Conservation (phyloP, 164 flowering plant genomes). For the Vitis cinerea region DNA sequence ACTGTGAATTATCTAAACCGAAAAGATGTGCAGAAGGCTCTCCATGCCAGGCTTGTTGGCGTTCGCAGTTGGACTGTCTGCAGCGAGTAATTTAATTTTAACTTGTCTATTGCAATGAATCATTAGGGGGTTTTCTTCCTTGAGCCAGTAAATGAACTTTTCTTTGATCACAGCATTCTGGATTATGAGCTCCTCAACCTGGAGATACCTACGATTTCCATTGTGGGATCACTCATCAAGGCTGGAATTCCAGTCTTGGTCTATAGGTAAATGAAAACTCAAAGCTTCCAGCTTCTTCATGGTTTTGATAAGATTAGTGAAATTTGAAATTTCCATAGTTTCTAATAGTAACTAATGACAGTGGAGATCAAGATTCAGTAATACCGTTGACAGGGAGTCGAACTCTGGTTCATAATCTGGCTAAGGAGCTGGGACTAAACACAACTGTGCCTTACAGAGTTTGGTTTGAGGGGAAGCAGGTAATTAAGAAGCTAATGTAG, state of each 20-base stretch:
- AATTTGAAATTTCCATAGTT: background rate
- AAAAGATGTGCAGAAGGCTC: constrained; percentile 76
- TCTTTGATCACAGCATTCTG: constrained; percentile 40
- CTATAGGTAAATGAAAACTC: constrained; percentile 49
- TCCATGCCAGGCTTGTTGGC: constrained; percentile 83
- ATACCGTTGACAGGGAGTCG: constrained; percentile 59
- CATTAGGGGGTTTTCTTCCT: background rate
- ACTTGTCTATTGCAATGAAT: too few relatives aligned
- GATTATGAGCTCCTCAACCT: constrained; percentile 74
- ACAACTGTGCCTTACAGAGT: constrained; percentile 47
- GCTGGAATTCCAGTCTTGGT: constrained; percentile 75
- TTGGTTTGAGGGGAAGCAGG: constrained; percentile 55
- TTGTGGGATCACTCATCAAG: constrained; percentile 59
- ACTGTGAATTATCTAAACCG: constrained; percentile 74
- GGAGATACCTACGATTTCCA: constrained; percentile 75
- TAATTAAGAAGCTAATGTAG: constrained; percentile 1
- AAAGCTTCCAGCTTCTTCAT: background rate
- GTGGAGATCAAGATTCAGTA: constrained; percentile 68
- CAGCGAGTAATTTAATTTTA: constrained; percentile 61
- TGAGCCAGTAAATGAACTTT: too few relatives aligned
- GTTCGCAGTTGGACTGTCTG: constrained; percentile 73
- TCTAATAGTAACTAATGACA: constrained; percentile 13
- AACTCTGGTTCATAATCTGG: constrained; percentile 33
- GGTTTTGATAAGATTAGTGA: background rate
- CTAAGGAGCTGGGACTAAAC: constrained; percentile 31